Evolutionary conservation across 2,329 filamentous ascomycete species (phyloP).

Genomic region (Emmonsia crescens): DNA sequence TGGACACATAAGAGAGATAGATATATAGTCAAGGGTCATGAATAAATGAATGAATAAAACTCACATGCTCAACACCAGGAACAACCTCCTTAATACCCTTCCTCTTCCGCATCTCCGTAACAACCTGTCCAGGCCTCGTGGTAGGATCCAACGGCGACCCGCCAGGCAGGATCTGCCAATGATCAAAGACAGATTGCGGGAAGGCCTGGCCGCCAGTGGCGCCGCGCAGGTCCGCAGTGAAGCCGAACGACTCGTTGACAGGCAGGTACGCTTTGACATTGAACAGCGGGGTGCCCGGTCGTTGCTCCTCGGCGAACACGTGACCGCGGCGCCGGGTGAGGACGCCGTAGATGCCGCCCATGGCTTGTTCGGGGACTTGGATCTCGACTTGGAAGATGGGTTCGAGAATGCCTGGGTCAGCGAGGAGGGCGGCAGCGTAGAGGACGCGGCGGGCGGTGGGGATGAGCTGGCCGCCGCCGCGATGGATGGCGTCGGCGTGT

Average conservation of each 20-base stretch:
- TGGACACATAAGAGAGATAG: not conserved
- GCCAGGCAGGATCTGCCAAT: slow-evolving; percentile 94
- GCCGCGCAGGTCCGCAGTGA: slow-evolving; percentile 92
- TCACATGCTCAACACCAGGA: slow-evolving; percentile 89
- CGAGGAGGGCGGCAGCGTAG: slow-evolving; percentile 84
- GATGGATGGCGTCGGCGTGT: slow-evolving; percentile 98
- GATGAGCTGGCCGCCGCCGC: slow-evolving; percentile 98
- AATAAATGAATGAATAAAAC: slow-evolving; percentile 30
- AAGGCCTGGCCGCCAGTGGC: slow-evolving; percentile 95
- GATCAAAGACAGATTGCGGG: slow-evolving; percentile 97
- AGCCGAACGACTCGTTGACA: slow-evolving; percentile 96
- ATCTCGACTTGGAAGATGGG: slow-evolving; percentile 99
- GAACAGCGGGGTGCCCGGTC: slow-evolving; percentile 97
- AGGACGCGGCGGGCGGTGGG: slow-evolving; percentile 95
- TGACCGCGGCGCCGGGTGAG: slow-evolving; percentile 96
- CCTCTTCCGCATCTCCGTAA: slow-evolving; percentile 88
- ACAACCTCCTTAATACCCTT: slow-evolving; percentile 98
- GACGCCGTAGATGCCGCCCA: slow-evolving; percentile 99
- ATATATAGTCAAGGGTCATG: not conserved
- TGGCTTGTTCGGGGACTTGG: slow-evolving; percentile 94
- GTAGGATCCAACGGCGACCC: slow-evolving; percentile 78
- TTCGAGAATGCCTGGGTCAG: slow-evolving; percentile 84
- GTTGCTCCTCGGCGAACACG: slow-evolving; percentile 98
- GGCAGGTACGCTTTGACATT: slow-evolving; percentile 97
- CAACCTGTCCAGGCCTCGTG: slow-evolving; percentile 71